Evolutionary conservation across 768 basidiomycete species (phyloP), one percentile per base, ranked within the genome.

Genomic region (Leccinum obscurum): DNA sequence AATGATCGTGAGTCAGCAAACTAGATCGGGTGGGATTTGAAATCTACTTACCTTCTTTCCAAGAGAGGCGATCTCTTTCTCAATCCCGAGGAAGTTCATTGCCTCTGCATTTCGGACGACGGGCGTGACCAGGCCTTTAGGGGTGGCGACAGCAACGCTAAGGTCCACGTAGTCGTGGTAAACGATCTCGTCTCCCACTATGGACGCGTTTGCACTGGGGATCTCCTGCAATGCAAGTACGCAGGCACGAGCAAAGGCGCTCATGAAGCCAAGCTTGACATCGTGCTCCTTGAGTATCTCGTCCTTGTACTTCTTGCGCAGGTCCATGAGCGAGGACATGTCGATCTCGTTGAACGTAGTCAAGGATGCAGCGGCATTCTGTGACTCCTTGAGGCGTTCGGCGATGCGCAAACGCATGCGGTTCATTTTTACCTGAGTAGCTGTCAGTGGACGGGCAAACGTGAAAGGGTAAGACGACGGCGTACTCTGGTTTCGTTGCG

Each of bases 271-370:
- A 63, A 99, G 85, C 76, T 98, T 98, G 75, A 98, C 88, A 54
- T 94, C 95, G 66, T 95, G 90, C 70, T 88, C 85, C 76, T 98
- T 97, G 49, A 94, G 80, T 41, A 98, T 80, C 49, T 84, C 80
- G 64, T 97, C 95, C 81, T 98, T 98, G 86, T 94, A 95, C 72
- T 88, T 86, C 73, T 89, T 86, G 69, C 96, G 91, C 87, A 98
- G 86, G 46, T 89, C 88, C 80, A 97, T 91, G 58, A 98, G 79
- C 48, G 92, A 89, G 46, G 93, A 95, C 96, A 99, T 98, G 80
- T 98, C 96, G 72, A 99, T 93, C 78, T 99, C 96, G 80, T 99
- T 98, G 85, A 99, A 99, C 26, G 96, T 98, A 35, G 97, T 98
- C 61, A 98, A 77, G 54, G 94, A 95, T 52, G 96, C 96, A 4